These are phyloP conservation scores for Skeletonema marinoi DNA, from an alignment of 108 stramenopile genomes.

Conservation along the genomic window DNA sequence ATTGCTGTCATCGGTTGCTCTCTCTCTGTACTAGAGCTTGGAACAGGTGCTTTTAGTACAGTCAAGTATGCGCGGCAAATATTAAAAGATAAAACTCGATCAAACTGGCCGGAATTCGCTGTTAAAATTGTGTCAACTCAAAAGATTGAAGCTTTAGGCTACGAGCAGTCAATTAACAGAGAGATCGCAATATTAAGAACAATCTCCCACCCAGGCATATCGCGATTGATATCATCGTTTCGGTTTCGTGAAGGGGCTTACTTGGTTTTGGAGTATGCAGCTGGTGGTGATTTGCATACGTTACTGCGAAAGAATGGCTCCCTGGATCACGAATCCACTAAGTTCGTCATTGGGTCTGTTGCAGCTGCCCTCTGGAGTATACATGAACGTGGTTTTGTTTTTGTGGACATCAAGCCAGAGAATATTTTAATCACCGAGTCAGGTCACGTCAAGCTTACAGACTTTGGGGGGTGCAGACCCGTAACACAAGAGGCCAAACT, in stretches of 20 bases:
- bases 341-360: constrained; percentile 91
- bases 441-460: constrained; percentile 96
- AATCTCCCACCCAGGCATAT: constrained; percentile 91
- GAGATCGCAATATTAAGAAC: constrained; percentile 90
- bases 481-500: constrained; percentile 70
- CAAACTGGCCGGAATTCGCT: constrained; percentile 95
- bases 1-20: background rate
- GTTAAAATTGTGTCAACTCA: constrained; percentile 89
- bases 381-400: constrained; percentile 87
- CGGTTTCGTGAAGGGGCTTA: constrained; percentile 92
- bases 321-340: constrained; percentile 84
- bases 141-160: constrained; percentile 80
- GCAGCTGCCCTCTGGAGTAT: constrained; percentile 90
- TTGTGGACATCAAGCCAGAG: constrained; percentile 94
- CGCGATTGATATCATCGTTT: constrained; percentile 92
- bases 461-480: constrained; percentile 95
- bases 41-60: constrained; percentile 88
- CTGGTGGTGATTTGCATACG: constrained; percentile 91
- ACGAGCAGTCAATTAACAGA: constrained; percentile 82
- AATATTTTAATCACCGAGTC: constrained; percentile 94
- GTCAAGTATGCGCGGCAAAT: constrained; percentile 92
- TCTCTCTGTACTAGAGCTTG: constrained; percentile 55
- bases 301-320: constrained; percentile 84
- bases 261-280: constrained; percentile 95
- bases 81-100: constrained; percentile 68